phyloP scores from a whole-genome alignment of 371 early-diverging fungal genomes.

The Mucor circinelloides region DNA sequence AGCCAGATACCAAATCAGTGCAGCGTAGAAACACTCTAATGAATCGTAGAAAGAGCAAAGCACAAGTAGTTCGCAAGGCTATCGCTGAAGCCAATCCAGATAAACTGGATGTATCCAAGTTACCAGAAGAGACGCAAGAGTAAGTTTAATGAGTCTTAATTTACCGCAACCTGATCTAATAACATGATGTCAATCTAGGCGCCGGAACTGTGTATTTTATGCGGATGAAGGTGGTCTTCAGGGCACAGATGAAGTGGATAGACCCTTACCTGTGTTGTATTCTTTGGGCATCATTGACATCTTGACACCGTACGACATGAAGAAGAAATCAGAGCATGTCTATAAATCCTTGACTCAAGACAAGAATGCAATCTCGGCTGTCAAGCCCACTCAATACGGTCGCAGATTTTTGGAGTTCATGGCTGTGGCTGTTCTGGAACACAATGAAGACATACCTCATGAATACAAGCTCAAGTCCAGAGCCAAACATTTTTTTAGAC shows the following conservation, averaged over 20 bases:
- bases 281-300: conserved; percentile 97
- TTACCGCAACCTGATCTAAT: not conserved
- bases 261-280: conserved; percentile 76
- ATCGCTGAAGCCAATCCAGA: conserved; percentile 76
- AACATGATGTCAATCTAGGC: conserved; percentile 31
- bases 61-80: conserved; percentile 71
- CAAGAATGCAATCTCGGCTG: conserved; percentile 83
- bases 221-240: conserved; percentile 91
- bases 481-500: conserved; percentile 10
- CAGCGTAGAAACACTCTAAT: conserved; percentile 43
- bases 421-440: conserved; percentile 48
- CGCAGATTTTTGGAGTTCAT: conserved; percentile 90
- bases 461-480: conserved; percentile 28
- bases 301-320: conserved; percentile 91
- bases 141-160: conserved; percentile 16
- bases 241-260: conserved; percentile 77
- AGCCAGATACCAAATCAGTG: conserved; percentile 59
- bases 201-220: conserved; percentile 81
- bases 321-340: conserved; percentile 88
- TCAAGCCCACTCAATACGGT: conserved; percentile 89
- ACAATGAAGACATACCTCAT: conserved; percentile 49
- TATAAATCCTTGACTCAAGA: conserved; percentile 85
- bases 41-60: conserved; percentile 65
- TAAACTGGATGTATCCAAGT: conserved; percentile 58
- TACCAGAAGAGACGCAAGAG: conserved; percentile 56